Percentiles rank a stretch among this genome's conserved stretches.
Conservation (phyloP, 2,329 filamentous ascomycete genomes). For the Colletotrichum lini region DNA sequence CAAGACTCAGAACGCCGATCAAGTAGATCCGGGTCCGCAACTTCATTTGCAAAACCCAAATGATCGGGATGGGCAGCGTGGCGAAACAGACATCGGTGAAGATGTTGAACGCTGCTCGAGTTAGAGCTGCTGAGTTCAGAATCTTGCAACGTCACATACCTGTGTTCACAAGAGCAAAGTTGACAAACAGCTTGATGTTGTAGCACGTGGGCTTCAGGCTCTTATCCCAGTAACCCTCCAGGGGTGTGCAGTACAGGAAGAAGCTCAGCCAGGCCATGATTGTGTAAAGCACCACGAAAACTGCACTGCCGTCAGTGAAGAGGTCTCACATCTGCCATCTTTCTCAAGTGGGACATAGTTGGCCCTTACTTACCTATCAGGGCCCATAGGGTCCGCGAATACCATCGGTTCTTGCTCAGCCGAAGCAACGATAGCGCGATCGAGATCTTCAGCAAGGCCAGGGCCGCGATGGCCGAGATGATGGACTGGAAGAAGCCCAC, state of each 20-base stretch:
- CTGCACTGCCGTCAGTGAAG: slow-evolving; percentile 7
- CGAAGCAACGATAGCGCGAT: slow-evolving; percentile 45
- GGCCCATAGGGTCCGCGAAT: slow-evolving; percentile 46
- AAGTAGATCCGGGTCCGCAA: slow-evolving; percentile 55
- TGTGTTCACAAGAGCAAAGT: slow-evolving; percentile 57
- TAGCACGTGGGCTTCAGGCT: slow-evolving; percentile 42
- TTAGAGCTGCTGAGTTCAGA: not conserved
- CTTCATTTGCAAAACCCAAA: slow-evolving; percentile 58
- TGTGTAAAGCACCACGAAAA: slow-evolving; percentile 45
- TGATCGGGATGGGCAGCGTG: slow-evolving; percentile 57
- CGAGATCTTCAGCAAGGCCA: slow-evolving; percentile 46
- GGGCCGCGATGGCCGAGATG: slow-evolving; percentile 53
- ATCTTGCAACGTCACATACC: not conserved
- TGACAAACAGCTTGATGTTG: slow-evolving; percentile 47
- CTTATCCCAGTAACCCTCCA: slow-evolving; percentile 45
- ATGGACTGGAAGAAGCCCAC: slow-evolving; percentile 63
- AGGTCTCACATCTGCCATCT: too few species aligned
- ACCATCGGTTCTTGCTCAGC: slow-evolving; percentile 47
- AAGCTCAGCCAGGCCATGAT: slow-evolving; percentile 45
- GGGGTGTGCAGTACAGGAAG: slow-evolving; percentile 45
- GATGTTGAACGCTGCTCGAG: slow-evolving; percentile 54
- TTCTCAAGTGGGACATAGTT: too few species aligned
- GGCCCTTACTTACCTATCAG: slow-evolving; percentile 41
- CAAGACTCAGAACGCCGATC: slow-evolving; percentile 57
- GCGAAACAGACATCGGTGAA: slow-evolving; percentile 61